Evolutionary conservation across 2,329 filamentous ascomycete species (phyloP).

Genomic region (Nothopassalora personata): DNA sequence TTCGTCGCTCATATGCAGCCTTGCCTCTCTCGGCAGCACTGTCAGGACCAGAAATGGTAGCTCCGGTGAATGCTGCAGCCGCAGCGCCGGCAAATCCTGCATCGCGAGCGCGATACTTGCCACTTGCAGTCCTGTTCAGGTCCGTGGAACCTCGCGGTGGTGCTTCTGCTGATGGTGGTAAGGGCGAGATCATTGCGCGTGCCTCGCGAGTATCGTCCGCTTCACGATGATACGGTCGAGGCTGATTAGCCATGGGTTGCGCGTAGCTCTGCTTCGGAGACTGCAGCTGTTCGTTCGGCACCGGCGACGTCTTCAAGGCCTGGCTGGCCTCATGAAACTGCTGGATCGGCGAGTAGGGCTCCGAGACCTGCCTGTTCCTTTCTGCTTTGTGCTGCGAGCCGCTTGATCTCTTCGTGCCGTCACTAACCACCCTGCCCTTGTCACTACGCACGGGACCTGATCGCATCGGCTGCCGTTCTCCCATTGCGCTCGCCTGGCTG

Average conservation of each 20-base stretch:
- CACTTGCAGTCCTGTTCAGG: conserved; percentile 15
- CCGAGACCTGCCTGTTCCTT: conserved; percentile 11
- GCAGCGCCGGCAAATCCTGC: conserved; percentile 31
- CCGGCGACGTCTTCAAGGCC: conserved; percentile 16
- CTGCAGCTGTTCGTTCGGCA: neutral
- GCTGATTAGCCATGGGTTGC: conserved; percentile 9
- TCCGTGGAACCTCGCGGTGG: conserved; percentile 8
- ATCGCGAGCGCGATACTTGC: conserved; percentile 29
- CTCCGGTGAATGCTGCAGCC: conserved; percentile 19
- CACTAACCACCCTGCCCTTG: conserved; percentile 25
- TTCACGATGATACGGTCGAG: conserved; percentile 9
- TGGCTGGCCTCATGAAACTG: conserved; percentile 18
- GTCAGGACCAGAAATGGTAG: conserved; percentile 10
- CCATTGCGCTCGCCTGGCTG: conserved; percentile 11
- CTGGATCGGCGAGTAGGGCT: conserved; percentile 1
- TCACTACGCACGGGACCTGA: conserved; percentile 20
- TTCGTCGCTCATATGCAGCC: conserved; percentile 29
- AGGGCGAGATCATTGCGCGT: neutral
- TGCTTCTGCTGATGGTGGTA: neutral
- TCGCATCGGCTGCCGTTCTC: conserved; percentile 15
- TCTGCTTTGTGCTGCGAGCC: neutral
- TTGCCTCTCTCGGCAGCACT: conserved; percentile 28
- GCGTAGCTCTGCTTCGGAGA: conserved; percentile 1
- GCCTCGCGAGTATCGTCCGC: neutral
- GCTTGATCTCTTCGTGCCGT: conserved; percentile 12